Evolutionary conservation across 1,284 basidiomycete genomes (phyloP), one percentile per base, ranked within the genome.

Genomic region (Singerocomus rubriflavus): DNA sequence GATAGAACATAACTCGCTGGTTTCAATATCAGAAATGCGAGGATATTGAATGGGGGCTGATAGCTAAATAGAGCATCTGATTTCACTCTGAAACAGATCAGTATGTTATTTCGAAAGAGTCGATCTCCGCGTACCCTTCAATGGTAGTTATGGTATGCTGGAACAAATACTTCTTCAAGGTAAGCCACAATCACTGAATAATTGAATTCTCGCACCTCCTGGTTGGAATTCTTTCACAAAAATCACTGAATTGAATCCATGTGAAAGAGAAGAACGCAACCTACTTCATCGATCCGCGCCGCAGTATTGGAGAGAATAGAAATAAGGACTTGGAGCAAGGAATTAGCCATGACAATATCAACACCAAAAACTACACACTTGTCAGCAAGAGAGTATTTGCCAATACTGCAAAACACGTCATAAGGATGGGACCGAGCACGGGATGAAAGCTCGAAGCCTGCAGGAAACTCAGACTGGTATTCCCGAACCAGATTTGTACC

Each of bases 51-150:
- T 0, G 91, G 91, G 2, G 88, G 91, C 57, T 93, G 84, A 65
- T 94, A 95, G 45, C 87, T 91, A 72, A 95, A 92, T n/a, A 96
- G 73, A 0, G 89, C 88, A 66, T 94, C 91, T 6, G 85, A 85
- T 67, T 93, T 92, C 63, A 93, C 88, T 9, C 88, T 90, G 55
- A 42, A 32, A 16, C 49, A 34, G 27, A 21, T 57, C 12, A 56
- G 43, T 39, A 30, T 32, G 27, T 36, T 38, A 26, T 9, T 32
- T 40, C 27, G 5, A 36, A 33, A 12, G 8, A 3, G n/a, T 17
- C 10, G 9, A 30, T 17, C 8, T 42, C 21, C 5, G 54, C 77
- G 56, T 58, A 88, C 88, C 93, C 91, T 74, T 95, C 91, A 47
- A 97, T 88, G 0, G 92, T 95, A 29, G 80, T 75, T 51, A 97